phyloP scores from a whole-genome alignment of 106 monocot species.

The Dendrobium nobile region DNA sequence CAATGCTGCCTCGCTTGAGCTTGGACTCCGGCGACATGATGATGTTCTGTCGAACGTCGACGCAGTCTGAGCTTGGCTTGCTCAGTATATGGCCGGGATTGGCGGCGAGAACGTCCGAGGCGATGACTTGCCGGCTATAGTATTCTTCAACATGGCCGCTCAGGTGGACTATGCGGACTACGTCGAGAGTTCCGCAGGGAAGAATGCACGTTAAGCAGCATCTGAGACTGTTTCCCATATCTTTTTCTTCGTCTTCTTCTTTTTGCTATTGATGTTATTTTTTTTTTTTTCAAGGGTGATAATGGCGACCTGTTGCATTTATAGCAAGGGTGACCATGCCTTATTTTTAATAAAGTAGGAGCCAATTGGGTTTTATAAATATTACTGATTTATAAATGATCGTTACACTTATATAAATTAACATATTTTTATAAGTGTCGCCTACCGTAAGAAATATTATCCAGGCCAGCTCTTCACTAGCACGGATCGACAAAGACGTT shows the following conservation, averaged over 20 bases:
- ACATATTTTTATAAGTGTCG: no score
- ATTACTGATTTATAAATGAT: no score
- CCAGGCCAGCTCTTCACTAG: no score
- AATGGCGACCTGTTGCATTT: no score
- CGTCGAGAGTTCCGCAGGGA: conserved; percentile 47
- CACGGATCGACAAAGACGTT: no score
- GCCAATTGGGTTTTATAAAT: no score
- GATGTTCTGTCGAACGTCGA: conserved; percentile 7
- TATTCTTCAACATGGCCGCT: conserved; percentile 48
- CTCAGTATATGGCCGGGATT: conserved; percentile 44
- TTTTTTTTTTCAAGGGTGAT: no score
- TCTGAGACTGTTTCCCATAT: conserved; percentile 50
- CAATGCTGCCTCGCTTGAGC: conserved; percentile 43
- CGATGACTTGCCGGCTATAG: conserved; percentile 29
- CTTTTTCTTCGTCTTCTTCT: neutral
- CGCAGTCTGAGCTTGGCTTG: conserved; percentile 32
- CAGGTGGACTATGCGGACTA: conserved; percentile 44
- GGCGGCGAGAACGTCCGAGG: conserved; percentile 31
- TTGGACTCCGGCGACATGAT: conserved; percentile 31
- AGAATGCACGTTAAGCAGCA: conserved; percentile 49
- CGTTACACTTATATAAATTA: no score
- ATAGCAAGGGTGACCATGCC: no score
- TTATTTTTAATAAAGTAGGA: no score
- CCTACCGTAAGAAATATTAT: no score
- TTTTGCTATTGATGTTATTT: no score